Evolutionary conservation across 140 eudicot genomes (phyloP).

Genomic region (Stevia rebaudiana): DNA sequence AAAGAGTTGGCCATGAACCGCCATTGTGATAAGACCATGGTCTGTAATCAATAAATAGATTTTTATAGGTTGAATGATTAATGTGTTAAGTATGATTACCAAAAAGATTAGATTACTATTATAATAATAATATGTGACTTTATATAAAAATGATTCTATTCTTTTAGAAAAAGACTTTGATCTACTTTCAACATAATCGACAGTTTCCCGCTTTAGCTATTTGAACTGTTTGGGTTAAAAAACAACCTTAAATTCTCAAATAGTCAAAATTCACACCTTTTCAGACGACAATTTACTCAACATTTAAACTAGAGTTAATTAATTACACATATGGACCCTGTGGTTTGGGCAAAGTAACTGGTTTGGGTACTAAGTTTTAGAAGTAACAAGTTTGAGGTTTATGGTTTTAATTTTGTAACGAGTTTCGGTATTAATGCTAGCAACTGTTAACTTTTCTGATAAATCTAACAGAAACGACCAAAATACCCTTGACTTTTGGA

Average conservation of each 20-base stretch:
- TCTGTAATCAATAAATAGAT: constrained; percentile 26
- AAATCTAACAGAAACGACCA: no score
- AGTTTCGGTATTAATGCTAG: no score
- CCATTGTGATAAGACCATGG: constrained; percentile 99
- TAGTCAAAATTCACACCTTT: neutral
- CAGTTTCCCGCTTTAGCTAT: neutral
- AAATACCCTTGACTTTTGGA: no score
- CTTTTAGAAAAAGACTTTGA: neutral
- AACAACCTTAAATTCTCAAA: neutral
- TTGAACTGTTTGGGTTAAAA: neutral
- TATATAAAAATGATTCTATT: neutral
- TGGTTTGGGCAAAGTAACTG: no score
- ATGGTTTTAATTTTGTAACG: no score
- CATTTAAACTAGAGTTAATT: no score
- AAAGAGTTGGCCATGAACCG: constrained; percentile 97
- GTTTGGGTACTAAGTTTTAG: no score
- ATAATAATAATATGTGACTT: neutral
- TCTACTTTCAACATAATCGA: neutral
- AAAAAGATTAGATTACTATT: neutral
- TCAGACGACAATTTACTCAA: neutral
- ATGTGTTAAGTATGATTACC: neutral
- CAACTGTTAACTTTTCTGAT: no score
- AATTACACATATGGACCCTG: no score
- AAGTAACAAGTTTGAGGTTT: no score
- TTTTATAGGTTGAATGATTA: neutral